A percentile compares a stretch with the other conserved stretches of the same genome.
Conservation (phyloP, 257 asterid genomes). For the Dorcoceras hygrometricum region DNA sequence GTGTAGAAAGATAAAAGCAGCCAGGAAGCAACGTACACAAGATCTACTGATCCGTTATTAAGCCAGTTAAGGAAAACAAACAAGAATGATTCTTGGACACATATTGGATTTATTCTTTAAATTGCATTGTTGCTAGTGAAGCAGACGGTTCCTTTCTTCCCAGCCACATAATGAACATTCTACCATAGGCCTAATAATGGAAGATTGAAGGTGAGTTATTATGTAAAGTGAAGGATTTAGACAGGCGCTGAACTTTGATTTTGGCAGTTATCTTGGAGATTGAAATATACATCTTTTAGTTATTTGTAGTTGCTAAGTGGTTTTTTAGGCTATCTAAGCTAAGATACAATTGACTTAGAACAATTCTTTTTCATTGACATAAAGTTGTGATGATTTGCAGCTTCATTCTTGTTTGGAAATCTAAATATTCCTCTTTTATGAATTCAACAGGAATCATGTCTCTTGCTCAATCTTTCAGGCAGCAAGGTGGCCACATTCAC, state of each 20-base stretch:
- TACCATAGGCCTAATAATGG: neutral
- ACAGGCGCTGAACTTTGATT: neutral
- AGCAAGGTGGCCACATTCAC: conserved; percentile 46
- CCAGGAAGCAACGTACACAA: neutral
- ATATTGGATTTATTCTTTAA: no score
- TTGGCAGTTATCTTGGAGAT: neutral
- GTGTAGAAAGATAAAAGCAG: neutral
- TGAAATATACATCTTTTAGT: conserved; percentile 10
- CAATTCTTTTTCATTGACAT: neutral
- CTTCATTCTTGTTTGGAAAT: conserved; percentile 1
- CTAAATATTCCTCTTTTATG: conserved; percentile 7
- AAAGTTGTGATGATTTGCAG: neutral
- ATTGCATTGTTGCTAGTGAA: neutral
- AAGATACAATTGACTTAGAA: neutral
- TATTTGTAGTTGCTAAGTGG: conserved; percentile 1
- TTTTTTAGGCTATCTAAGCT: neutral
- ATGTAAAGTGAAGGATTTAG: neutral
- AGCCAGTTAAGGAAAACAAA: no score
- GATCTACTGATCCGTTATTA: neutral
- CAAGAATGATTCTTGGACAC: neutral
- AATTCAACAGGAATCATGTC: conserved; percentile 60
- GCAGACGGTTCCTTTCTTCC: neutral
- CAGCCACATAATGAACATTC: neutral
- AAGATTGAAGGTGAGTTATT: neutral
- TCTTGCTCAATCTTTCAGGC: conserved; percentile 46